phyloP scores from a whole-genome alignment of 495 filamentous ascomycete species.

The Delitschia confertaspora region DNA sequence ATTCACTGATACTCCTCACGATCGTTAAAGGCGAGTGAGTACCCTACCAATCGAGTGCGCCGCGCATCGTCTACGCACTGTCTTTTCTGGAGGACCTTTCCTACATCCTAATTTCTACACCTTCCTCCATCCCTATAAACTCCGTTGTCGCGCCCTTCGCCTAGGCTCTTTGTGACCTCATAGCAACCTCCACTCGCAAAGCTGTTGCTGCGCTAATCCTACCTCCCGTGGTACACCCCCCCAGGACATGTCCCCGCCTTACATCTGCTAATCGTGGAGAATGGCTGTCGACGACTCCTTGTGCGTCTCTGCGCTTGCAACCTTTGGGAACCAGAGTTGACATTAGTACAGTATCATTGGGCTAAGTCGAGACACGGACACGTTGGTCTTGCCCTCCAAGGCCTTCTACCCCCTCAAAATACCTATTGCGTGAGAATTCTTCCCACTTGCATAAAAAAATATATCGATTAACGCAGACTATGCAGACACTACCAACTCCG shows the following conservation, averaged over 20 bases:
- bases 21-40: no score
- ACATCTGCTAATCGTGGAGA: constrained; percentile 3
- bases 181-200: no score
- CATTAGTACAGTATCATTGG: constrained; percentile 38
- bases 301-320: constrained; percentile 16
- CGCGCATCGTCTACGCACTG: no score
- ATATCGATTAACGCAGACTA: constrained; percentile 19
- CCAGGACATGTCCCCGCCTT: constrained; percentile 1
- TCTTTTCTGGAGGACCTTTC: no score
- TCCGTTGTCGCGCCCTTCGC: no score
- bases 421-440: constrained; percentile 54
- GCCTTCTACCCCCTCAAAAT: constrained; percentile 70
- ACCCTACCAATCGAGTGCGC: no score
- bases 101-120: no score
- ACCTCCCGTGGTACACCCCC: no score
- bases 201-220: no score
- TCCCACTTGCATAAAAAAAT: background rate
- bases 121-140: no score
- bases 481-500: constrained; percentile 90
- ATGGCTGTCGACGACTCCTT: constrained; percentile 31
- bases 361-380: constrained; percentile 49
- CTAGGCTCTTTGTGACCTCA: no score
- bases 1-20: no score
- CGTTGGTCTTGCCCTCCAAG: constrained; percentile 53
- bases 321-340: background rate